These are phyloP conservation scores for Mucor circinelloides DNA, from an alignment of 371 early-diverging fungal genomes.

Conservation along the genomic window DNA sequence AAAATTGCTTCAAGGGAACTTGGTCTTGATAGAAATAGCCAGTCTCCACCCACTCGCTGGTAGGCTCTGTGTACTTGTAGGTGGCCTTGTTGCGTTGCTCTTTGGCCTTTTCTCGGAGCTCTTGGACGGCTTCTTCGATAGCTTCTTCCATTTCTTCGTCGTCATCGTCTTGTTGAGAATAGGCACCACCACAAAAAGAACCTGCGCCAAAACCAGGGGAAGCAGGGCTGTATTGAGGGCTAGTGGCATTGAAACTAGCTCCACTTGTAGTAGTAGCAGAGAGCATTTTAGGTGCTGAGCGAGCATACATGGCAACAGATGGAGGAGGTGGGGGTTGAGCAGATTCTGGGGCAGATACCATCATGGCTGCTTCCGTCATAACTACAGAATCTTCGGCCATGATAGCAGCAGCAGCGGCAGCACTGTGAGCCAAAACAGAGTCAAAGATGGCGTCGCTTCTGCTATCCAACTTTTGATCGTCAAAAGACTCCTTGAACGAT, in stretches of 20 bases:
- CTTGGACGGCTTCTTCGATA: conserved; percentile 17
- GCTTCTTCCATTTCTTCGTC: conserved; percentile 16
- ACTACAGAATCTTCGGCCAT: not conserved
- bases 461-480: conserved; percentile 6
- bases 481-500: conserved; percentile 33
- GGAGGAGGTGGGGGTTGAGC: not conserved
- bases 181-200: not conserved
- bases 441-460: conserved; percentile 17
- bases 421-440: conserved; percentile 9
- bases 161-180: not conserved
- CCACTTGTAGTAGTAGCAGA: not conserved
- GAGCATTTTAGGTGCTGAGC: not conserved
- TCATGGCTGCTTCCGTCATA: not conserved
- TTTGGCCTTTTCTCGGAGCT: conserved; percentile 23
- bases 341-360: not conserved
- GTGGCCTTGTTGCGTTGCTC: conserved; percentile 15
- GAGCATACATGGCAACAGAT: not conserved
- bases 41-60: conserved; percentile 38
- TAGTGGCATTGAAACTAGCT: not conserved
- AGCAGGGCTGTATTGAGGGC: not conserved
- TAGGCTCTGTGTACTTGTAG: conserved; percentile 29
- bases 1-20: conserved; percentile 42
- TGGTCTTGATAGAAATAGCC: conserved; percentile 7
- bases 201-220: not conserved
- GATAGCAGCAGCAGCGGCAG: not conserved